A percentile compares a stretch with the other conserved stretches of the same genome.
Conservation (phyloP, 2,329 filamentous ascomycete genomes). For the Trichophyton verrucosum region DNA sequence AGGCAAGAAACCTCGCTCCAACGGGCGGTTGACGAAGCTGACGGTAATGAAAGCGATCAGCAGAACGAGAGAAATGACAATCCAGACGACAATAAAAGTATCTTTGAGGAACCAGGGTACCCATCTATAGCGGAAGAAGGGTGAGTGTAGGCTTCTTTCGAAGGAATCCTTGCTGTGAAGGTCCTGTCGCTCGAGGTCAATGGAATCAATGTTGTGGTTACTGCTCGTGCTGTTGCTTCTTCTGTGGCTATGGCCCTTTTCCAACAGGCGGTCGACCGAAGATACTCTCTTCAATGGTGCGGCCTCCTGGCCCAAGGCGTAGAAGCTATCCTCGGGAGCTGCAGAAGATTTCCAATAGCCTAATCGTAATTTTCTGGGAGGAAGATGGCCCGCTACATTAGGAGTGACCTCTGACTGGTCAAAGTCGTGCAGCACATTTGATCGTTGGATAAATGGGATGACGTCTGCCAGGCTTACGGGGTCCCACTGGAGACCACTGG, state of each 20-base stretch:
- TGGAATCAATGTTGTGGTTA: conserved; percentile 12
- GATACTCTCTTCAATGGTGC: conserved; percentile 33
- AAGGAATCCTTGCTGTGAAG: conserved; percentile 33
- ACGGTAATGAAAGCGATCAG: conserved; percentile 61
- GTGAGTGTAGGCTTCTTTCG: conserved; percentile 40
- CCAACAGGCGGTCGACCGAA: conserved; percentile 21
- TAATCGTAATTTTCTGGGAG: conserved; percentile 54
- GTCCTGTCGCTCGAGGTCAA: conserved; percentile 29
- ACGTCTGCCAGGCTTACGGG: conserved; percentile 70
- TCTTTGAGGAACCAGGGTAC: conserved; percentile 66
- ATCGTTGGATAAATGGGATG: conserved; percentile 62
- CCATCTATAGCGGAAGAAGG: conserved; percentile 50
- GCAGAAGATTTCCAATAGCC: conserved; percentile 72
- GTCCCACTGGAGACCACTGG: conserved; percentile 76
- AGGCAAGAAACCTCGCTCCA: conserved; percentile 61
- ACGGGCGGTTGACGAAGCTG: conserved; percentile 59
- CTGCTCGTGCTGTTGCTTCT: conserved; percentile 11
- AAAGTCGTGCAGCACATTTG: conserved; percentile 65
- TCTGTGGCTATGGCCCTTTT: conserved; percentile 16
- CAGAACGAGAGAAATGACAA: conserved; percentile 47
- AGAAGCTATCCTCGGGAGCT: conserved; percentile 54
- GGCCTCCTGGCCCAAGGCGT: conserved; percentile 60
- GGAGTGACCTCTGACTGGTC: conserved; percentile 51
- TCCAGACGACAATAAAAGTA: conserved; percentile 52
- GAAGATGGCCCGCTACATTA: conserved; percentile 35